A percentile compares a stretch with the other conserved stretches of the same genome.
Evolutionary conservation across 768 basidiomycete genomes (phyloP).

Genomic region (Psilocybe cubensis): DNA sequence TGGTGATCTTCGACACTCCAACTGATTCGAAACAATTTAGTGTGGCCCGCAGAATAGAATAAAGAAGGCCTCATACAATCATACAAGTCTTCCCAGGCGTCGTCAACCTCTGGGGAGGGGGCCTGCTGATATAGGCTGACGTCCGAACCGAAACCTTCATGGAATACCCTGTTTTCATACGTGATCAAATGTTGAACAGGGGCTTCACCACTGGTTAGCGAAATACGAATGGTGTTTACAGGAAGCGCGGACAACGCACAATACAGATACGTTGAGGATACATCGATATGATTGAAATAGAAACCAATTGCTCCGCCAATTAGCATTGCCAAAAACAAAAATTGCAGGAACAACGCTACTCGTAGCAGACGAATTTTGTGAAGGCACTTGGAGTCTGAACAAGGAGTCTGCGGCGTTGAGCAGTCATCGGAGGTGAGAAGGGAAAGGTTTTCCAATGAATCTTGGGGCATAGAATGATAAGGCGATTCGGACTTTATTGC

Average conservation of each 20-base stretch:
- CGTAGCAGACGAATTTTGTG: not conserved
- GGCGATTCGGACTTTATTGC: slow-evolving; percentile 8
- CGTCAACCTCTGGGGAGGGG: slow-evolving; percentile 23
- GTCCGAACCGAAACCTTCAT: slow-evolving; percentile 21
- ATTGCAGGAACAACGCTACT: not conserved
- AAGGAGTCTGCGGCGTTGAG: not conserved
- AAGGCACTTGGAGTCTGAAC: not conserved
- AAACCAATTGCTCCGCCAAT: not conserved
- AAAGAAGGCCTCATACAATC: slow-evolving; percentile 15
- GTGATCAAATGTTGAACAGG: slow-evolving; percentile 23
- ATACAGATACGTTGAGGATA: not conserved
- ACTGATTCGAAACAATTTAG: not conserved
- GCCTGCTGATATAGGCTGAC: slow-evolving; percentile 15
- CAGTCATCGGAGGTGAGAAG: not conserved
- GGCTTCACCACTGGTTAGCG: slow-evolving; percentile 10
- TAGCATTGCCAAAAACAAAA: not conserved
- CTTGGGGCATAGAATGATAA: slow-evolving; percentile 11
- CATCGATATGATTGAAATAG: not conserved
- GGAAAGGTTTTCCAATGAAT: slow-evolving; percentile 9
- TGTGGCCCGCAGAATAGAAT: not conserved
- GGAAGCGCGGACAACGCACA: not conserved
- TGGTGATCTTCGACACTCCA: slow-evolving; percentile 21
- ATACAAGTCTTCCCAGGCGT: slow-evolving; percentile 27
- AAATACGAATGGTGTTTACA: not conserved
- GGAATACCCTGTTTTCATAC: slow-evolving; percentile 23